These are phyloP conservation scores for Silybum marianum DNA, from an alignment of 129 eudicot genomes.

Conservation along the genomic window DNA sequence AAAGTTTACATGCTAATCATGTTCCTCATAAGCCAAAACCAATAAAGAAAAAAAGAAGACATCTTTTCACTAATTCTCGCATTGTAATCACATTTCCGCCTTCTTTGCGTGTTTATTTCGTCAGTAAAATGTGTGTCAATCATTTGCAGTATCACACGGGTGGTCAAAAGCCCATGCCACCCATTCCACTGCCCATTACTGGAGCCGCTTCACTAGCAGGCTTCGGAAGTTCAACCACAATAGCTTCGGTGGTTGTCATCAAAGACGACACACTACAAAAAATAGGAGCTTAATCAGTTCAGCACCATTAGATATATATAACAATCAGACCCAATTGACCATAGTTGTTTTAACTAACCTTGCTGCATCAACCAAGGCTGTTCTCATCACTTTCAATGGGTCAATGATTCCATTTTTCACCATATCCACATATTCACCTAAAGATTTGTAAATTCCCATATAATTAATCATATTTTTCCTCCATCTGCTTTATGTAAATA, in stretches of 20 bases:
- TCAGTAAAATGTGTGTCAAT: conserved; percentile 29
- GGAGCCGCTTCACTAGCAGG: conserved; percentile 55
- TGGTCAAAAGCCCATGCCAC: conserved; percentile 63
- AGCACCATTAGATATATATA: background rate
- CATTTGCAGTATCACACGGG: background rate
- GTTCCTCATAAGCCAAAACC: conserved; percentile 21
- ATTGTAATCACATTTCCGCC: conserved; percentile 24
- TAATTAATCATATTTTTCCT: background rate
- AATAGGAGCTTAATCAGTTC: background rate
- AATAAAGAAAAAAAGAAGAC: background rate
- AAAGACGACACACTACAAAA: conserved; percentile 69
- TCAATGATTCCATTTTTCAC: conserved; percentile 85
- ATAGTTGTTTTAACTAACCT: conserved; percentile 44
- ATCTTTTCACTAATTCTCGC: background rate
- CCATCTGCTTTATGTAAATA: conserved; percentile 7
- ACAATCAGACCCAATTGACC: background rate
- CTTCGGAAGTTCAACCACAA: conserved; percentile 70
- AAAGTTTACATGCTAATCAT: conserved; percentile 15
- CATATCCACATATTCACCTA: conserved; percentile 94
- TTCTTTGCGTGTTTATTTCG: conserved; percentile 19
- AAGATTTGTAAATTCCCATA: background rate
- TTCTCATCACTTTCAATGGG: conserved; percentile 83
- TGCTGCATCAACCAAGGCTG: conserved; percentile 90
- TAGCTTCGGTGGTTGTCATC: conserved; percentile 87
- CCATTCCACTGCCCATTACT: conserved; percentile 64